Evolutionary conservation across 1,284 basidiomycete species (phyloP).

Genomic region (Kalmanozyma brasiliensis): DNA sequence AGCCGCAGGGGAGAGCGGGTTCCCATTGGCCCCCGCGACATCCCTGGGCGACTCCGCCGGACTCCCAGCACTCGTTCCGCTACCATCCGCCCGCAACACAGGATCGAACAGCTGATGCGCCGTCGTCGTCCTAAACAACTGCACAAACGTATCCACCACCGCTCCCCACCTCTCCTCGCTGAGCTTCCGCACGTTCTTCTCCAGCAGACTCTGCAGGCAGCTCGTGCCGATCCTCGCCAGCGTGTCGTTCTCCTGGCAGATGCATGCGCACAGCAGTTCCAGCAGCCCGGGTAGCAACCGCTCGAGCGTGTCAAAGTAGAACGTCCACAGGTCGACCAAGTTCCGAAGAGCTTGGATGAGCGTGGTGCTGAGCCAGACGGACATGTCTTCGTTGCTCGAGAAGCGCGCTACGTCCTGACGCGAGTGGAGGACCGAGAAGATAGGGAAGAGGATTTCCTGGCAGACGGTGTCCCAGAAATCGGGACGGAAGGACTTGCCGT

Average conservation of each 20-base stretch:
- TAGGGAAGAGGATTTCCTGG: conserved; percentile 96
- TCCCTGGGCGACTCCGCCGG: conserved; percentile 24
- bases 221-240: conserved; percentile 97
- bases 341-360: conserved; percentile 98
- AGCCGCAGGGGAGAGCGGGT: conserved; percentile 55
- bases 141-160: conserved; percentile 91
- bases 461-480: conserved; percentile 99
- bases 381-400: conserved; percentile 97
- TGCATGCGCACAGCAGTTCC: conserved; percentile 93
- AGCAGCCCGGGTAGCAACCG: conserved; percentile 88
- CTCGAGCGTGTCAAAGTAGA: conserved; percentile 92
- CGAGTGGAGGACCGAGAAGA: conserved; percentile 94
- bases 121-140: conserved; percentile 95
- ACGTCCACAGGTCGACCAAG: conserved; percentile 94
- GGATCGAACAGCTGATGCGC: conserved; percentile 95
- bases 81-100: conserved; percentile 78
- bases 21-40: conserved; percentile 9
- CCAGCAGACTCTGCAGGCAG: conserved; percentile 93
- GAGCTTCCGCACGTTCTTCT: conserved; percentile 91
- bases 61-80: conserved; percentile 60
- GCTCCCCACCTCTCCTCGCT: conserved; percentile 87
- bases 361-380: conserved; percentile 98
- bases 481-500: conserved; percentile 85
- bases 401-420: conserved; percentile 84
- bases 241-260: conserved; percentile 91